Base-by-base conservation (phyloP, 2,329 filamentous ascomycete genomes). In the Cercospora zeina region DNA sequence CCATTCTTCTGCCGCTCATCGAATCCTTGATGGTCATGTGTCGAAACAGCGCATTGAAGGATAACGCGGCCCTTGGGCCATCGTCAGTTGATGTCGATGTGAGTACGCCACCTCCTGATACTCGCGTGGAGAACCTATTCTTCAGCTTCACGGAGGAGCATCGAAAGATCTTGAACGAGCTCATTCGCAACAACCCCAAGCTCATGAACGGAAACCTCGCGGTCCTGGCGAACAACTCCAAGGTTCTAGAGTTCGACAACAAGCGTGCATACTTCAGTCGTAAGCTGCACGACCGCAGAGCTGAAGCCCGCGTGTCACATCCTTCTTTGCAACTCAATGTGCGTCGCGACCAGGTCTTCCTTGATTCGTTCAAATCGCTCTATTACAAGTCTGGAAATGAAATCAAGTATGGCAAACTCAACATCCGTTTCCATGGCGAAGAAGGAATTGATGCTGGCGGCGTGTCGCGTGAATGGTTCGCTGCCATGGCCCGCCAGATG, bases 211-310 rank as follows among this genome's bases (percentile, higher is more conserved):
- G 95, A 58, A 97, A 93, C 2, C 97, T 99, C 78, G 93, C 93
- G 10, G 83, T 99, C 14, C 80, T 99, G 53, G 95, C 97, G 66
- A 97, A 96, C 82, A 99, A 99, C 73, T 96, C 95, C 27, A 99
- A 97, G 82, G 96, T 99, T 3, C 82, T 99, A 11, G 95, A 99
- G 74, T 99, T 99, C 72, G 95, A 99, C 79, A 99, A 99, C 81
- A 99, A 99, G 82, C 92, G 95, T 71, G 97, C 96, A 78, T 99
- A 96, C 83, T 99, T 99, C 82, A 97, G 87, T 74, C 89, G 95
- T 64, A 93, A 91, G 72, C 88, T 99, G 10, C 95, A 99, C 76
- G 85, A 85, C 50, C 86, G 89, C 55, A 84, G 84, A 58, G 85
- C 85, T 58, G 87, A 91, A 71, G 84, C 83, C 63, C 87, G 92